Evolutionary conservation across 2,329 filamentous ascomycete genomes (phyloP), one percentile per base, ranked within the genome.

Genomic region (Alternaria triticina): DNA sequence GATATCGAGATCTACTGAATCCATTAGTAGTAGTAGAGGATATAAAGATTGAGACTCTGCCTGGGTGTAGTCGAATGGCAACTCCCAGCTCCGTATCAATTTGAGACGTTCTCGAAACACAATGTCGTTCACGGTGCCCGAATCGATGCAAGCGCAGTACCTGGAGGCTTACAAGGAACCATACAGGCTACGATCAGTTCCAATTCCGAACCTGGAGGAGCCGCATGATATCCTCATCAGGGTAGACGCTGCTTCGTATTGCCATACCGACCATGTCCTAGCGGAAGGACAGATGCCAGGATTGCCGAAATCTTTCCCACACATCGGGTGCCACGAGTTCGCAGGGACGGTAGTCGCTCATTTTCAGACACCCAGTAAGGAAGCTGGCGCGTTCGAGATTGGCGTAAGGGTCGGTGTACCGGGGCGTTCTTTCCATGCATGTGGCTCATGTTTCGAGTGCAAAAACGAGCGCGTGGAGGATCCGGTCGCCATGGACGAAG

Each of bases 211-310:
- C 28, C 66, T 71, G 5, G 55, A 67, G 23, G 40, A 69, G n/a
- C 73, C 76, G 4, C 62, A 83, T 63, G 83, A 84, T 61, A 54
- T 85, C 23, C 78, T 85, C 17, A 79, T 85, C 69, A 79, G 79
- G 60, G 82, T 85, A 40, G 78, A 81, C 51, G 83, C 83, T 6
- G 82, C 82, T 10, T 83, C 82, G 1, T 85, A 84, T 67, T 84
- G 82, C 70, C 83, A 84, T 67, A 84, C 82, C 11, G 80, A 82
- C 56, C 75, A 70, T 25, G 76, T 81, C 9, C 70, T 82, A 17
- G 76, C 79, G 28, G 64, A 75, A 40, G 80, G 79, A 13, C 66
- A 75, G 40, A 76, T 81, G 74, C 70, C 68, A 7, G 71, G 70
- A 2, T 65, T 77, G 27, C 81, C 82, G 1, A 74, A 75, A 2